A percentile compares a stretch with the other conserved stretches of the same genome.
Conservation (phyloP, 768 basidiomycete species). For the Boletales sp. region DNA sequence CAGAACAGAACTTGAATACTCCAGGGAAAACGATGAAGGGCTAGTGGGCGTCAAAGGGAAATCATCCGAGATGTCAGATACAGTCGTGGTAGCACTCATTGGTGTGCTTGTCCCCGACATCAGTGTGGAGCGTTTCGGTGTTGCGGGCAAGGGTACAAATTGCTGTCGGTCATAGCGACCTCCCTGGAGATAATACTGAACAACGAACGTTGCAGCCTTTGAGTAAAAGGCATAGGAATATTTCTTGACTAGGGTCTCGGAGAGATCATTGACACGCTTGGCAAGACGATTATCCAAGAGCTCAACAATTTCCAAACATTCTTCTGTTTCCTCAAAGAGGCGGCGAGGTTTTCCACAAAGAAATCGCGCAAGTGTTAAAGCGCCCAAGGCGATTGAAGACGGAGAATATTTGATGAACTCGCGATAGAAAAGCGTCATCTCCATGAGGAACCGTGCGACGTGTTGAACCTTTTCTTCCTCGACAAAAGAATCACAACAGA, state of each 20-base stretch:
- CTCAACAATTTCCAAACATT: constrained; percentile 80
- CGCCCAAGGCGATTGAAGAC: constrained; percentile 85
- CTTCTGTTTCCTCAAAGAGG: constrained; percentile 79
- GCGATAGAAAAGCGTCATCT: constrained; percentile 96
- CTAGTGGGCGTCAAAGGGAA: constrained; percentile 82
- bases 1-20: constrained; percentile 57
- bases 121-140: constrained; percentile 40
- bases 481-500: constrained; percentile 67
- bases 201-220: constrained; percentile 89
- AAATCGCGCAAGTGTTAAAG: constrained; percentile 84
- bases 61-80: constrained; percentile 77
- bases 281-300: constrained; percentile 83
- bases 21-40: constrained; percentile 44
- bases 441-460: constrained; percentile 97
- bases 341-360: constrained; percentile 79
- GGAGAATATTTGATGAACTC: constrained; percentile 88
- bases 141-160: constrained; percentile 55
- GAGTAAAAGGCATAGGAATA: constrained; percentile 97
- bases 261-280: constrained; percentile 87
- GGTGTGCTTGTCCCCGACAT: constrained; percentile 65
- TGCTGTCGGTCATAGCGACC: constrained; percentile 61
- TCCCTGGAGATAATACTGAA: constrained; percentile 91
- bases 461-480: constrained; percentile 93
- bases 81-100: constrained; percentile 66
- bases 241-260: constrained; percentile 96